Conservation (phyloP, 2,329 filamentous ascomycete genomes). For the Elsinoe australis region DNA sequence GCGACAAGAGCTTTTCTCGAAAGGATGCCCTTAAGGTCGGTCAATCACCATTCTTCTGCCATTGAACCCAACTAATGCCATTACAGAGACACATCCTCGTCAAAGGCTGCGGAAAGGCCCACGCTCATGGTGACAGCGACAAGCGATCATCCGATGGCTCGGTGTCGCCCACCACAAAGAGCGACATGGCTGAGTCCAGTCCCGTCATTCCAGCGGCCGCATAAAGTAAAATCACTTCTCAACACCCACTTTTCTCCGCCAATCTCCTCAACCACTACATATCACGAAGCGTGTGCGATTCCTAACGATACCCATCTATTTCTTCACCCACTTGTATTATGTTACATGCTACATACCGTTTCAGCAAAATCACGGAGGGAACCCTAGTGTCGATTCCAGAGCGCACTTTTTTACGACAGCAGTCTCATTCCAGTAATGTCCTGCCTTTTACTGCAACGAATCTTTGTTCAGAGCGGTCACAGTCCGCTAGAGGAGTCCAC, state of each 20-base stretch:
- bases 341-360: slow-evolving; percentile 9
- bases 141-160: slow-evolving; percentile 29
- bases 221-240: slow-evolving; percentile 17
- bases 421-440: slow-evolving; percentile 8
- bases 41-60: slow-evolving; percentile 19
- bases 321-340: slow-evolving; percentile 18
- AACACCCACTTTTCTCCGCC: background rate
- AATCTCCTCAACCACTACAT: background rate
- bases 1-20: slow-evolving; percentile 92
- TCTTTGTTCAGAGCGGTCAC: too few species aligned
- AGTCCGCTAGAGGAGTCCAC: background rate
- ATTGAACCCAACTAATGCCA: slow-evolving; percentile 35
- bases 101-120: slow-evolving; percentile 56
- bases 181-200: slow-evolving; percentile 27
- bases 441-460: too few species aligned
- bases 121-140: slow-evolving; percentile 30
- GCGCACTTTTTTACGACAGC: slow-evolving; percentile 12
- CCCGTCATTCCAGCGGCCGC: slow-evolving; percentile 27
- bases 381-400: background rate
- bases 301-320: slow-evolving; percentile 20
- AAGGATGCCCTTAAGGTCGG: slow-evolving; percentile 95
- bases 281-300: slow-evolving; percentile 16
- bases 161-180: slow-evolving; percentile 29
- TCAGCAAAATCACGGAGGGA: background rate
- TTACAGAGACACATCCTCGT: slow-evolving; percentile 58